These are phyloP conservation scores for Coix lacrymajobi DNA, from an alignment of 176 grass and related monocot species.

Conservation along the genomic window DNA sequence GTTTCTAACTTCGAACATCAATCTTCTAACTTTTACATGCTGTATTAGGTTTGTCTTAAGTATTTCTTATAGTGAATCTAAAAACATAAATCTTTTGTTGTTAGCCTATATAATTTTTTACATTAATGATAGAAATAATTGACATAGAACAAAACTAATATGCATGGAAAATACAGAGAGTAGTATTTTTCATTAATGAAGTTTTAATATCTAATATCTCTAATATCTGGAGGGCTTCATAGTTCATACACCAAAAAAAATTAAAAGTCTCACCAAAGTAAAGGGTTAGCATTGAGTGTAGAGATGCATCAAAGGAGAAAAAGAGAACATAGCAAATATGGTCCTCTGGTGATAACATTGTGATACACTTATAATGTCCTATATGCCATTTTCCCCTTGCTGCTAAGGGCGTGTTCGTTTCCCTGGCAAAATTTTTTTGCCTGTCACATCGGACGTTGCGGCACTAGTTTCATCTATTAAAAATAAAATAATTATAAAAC, in stretches of 20 bases:
- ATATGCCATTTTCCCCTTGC: neutral
- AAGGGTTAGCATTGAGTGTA: neutral
- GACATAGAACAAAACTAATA: neutral
- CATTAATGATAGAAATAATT: neutral
- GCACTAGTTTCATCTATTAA: too few species aligned
- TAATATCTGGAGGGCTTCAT: neutral
- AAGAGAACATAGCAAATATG: neutral
- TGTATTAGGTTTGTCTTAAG: neutral
- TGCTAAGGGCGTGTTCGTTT: too few species aligned
- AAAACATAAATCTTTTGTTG: neutral
- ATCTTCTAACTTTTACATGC: neutral
- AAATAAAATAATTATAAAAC: too few species aligned
- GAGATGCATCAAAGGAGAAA: neutral
- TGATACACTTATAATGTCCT: neutral
- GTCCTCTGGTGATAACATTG: neutral
- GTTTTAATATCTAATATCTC: neutral
- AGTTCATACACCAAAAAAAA: neutral
- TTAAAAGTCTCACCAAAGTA: neutral
- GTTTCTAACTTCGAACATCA: neutral
- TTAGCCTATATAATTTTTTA: neutral
- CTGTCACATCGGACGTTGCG: too few species aligned
- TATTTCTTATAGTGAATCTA: neutral
- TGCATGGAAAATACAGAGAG: neutral
- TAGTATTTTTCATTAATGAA: neutral
- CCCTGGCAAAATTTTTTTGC: too few species aligned